Conservation (phyloP, 2,329 filamentous ascomycete species). For the Chalaropsis thielavioides region DNA sequence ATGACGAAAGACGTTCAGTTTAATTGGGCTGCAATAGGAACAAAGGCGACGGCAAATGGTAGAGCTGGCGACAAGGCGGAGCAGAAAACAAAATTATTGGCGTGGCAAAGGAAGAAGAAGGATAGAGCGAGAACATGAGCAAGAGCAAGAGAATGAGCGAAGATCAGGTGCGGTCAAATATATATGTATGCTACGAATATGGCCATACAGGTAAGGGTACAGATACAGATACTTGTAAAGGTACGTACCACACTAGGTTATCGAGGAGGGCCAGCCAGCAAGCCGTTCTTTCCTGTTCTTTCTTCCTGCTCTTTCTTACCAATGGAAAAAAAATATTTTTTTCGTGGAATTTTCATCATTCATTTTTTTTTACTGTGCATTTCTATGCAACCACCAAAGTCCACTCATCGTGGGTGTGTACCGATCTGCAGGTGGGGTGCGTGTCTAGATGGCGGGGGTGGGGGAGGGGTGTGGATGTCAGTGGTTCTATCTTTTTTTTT, state of each 20-base stretch:
- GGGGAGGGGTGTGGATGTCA: neutral
- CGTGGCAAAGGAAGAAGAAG: neutral
- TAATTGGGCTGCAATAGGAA: too few species aligned
- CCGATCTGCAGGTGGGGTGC: neutral
- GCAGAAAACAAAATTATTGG: neutral
- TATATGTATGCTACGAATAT: neutral
- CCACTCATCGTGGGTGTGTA: neutral
- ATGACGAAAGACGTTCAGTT: neutral
- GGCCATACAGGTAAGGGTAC: neutral
- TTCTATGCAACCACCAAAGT: neutral
- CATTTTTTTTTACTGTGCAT: neutral
- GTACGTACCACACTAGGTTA: neutral
- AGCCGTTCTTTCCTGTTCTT: neutral
- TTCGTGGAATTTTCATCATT: neutral
- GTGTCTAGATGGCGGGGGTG: neutral
- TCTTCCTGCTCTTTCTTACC: neutral
- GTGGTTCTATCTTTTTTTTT: too few species aligned
- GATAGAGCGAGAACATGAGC: neutral
- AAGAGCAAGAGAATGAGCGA: neutral
- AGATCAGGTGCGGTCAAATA: neutral
- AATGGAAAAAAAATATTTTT: neutral
- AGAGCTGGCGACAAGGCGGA: neutral
- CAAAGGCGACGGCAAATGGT: neutral
- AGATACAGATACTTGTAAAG: neutral
- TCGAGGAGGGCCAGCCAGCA: neutral